Evolutionary conservation across 2,329 filamentous ascomycete genomes (phyloP), one percentile per base, ranked within the genome.

Genomic region (Apiospora hydei): DNA sequence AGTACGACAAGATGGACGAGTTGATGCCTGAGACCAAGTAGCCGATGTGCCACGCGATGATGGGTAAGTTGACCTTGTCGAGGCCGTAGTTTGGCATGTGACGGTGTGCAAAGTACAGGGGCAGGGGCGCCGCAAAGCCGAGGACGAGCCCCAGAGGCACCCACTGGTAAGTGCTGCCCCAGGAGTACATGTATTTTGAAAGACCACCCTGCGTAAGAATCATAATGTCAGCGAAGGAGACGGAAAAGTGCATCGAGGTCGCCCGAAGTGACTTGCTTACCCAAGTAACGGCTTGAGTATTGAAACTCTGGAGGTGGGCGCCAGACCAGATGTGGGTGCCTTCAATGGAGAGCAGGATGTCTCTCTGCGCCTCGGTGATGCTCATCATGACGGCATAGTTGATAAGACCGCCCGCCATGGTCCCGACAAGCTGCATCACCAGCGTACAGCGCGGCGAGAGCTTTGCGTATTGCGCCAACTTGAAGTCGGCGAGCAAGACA

Each of bases 271-370:
- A 13, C 44, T 24, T 7, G 34, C 67, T 49, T 49, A 69, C 67
- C 67, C 67, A 69, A 24, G 67, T 47, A 6, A 69, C 44, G 26
- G 67, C 67, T 69, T 81, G 77, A 21, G 77, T 77, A 74, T 85
- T 84, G 78, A 81, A 81, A 24, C 78, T 78, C 73, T 84, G 82
- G 2, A 83, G 75, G 41, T 80, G 79, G 30, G 81, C 78, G 18
- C 83, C 82, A 41, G 80, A 81, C 83, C 83, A 84, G 69, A 84
- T 81, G 73, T 82, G 82, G 70, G 77, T 79, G 26, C 83, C 83
- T 69, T 83, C 75, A 34, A 83, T 78, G 16, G 77, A 77, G 4
- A 77, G 75, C 3, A 85, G 76, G 53, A 83, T 81, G 0, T 78
- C 73, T 21, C 73, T 74, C 73, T 85, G 82, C 71, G 81, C 81